These are phyloP conservation scores for Hypoxylon perforatum DNA, from an alignment of 495 filamentous ascomycete species.

Conservation along the genomic window DNA sequence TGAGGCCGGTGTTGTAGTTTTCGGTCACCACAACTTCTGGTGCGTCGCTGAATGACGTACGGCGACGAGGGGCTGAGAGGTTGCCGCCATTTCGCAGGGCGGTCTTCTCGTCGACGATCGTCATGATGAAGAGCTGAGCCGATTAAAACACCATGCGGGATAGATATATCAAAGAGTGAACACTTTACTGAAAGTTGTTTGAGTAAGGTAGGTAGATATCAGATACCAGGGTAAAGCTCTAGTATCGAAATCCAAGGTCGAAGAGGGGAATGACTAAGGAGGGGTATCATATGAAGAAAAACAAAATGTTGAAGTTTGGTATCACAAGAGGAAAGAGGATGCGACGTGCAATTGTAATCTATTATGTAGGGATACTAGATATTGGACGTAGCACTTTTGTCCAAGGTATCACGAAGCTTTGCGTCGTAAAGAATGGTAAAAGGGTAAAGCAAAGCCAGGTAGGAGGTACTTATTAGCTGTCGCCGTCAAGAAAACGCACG, in stretches of 20 bases:
- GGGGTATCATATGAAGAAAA: conserved; percentile 38
- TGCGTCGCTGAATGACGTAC: conserved; percentile 27
- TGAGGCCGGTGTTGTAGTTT: conserved; percentile 25
- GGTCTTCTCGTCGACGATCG: conserved; percentile 32
- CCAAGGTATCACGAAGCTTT: conserved; percentile 21
- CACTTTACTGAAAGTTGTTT: background rate
- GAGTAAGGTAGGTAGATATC: background rate
- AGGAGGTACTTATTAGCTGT: background rate
- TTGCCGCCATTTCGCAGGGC: background rate
- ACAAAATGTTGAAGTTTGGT: conserved; percentile 12
- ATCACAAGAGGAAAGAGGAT: conserved; percentile 16
- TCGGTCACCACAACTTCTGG: conserved; percentile 25
- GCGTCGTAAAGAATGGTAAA: too few species aligned
- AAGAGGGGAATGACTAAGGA: conserved; percentile 30
- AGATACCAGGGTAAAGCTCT: background rate
- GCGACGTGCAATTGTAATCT: conserved; percentile 10
- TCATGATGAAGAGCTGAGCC: conserved; percentile 14
- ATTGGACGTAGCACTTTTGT: background rate
- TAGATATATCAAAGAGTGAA: background rate
- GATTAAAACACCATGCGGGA: conserved; percentile 20
- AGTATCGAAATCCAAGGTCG: background rate
- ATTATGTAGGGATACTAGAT: background rate
- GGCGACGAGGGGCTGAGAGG: conserved; percentile 6
- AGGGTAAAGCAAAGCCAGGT: background rate
- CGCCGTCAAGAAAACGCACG: background rate